phyloP scores from a whole-genome alignment of 768 basidiomycete genomes.

The Macrolepiota dolichaula region DNA sequence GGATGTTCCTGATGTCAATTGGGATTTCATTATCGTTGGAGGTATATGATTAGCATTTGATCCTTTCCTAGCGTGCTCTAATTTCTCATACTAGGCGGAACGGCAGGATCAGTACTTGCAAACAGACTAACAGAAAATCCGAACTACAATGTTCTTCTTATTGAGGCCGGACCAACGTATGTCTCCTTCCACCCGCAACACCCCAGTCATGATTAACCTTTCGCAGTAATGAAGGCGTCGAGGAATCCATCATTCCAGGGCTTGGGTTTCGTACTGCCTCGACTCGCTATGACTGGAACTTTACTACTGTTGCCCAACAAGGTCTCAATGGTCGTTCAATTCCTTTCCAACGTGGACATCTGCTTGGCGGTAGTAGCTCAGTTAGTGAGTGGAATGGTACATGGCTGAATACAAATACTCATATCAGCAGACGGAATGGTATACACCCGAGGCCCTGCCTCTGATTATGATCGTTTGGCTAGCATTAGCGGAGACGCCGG shows the following conservation, averaged over 20 bases:
- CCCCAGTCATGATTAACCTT: not conserved
- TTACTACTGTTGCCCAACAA: not conserved
- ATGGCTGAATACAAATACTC: constrained; percentile 12
- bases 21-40: too few relatives aligned
- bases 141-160: constrained; percentile 12
- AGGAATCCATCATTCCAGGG: not conserved
- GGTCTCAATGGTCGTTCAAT: not conserved
- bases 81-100: constrained; percentile 17
- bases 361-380: constrained; percentile 10
- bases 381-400: constrained; percentile 21
- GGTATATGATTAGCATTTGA: too few relatives aligned
- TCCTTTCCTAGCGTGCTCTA: too few relatives aligned
- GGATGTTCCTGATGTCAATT: too few relatives aligned
- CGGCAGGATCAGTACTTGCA: constrained; percentile 26
- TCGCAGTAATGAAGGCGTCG: not conserved
- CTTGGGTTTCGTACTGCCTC: not conserved
- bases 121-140: constrained; percentile 24
- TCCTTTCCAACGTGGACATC: not conserved
- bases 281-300: not conserved
- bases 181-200: not conserved
- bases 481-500: too few relatives aligned
- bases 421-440: constrained; percentile 19
- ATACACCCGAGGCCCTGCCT: constrained; percentile 17
- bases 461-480: constrained; percentile 13
- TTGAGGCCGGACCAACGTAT: constrained; percentile 16